These are phyloP conservation scores for Straminergon stramineum DNA, from an alignment of 225 moss, liverwort and hornwort species.

Conservation along the genomic window DNA sequence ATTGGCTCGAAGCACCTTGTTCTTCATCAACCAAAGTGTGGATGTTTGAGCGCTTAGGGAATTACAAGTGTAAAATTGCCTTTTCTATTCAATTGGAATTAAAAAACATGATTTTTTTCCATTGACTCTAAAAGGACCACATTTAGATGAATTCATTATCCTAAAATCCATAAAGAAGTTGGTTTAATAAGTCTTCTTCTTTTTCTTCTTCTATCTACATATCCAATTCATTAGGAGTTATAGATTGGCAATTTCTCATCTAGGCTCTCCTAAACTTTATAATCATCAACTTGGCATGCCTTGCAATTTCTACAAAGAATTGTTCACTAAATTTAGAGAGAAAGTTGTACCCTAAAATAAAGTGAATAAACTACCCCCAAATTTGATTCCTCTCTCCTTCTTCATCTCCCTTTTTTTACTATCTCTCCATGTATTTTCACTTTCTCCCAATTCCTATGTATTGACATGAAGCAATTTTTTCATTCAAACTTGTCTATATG, in stretches of 20 bases:
- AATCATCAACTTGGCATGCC: neutral
- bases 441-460: neutral
- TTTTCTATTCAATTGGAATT: neutral
- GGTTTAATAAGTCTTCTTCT: neutral
- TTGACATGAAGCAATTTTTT: accelerated
- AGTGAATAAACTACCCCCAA: neutral
- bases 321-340: neutral
- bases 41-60: neutral
- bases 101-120: neutral
- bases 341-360: neutral
- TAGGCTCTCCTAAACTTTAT: accelerated
- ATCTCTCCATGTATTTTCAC: neutral
- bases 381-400: neutral
- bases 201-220: neutral
- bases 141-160: no score
- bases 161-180: neutral
- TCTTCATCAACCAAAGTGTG: neutral
- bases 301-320: neutral
- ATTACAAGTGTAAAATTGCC: neutral
- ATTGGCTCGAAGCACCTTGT: neutral
- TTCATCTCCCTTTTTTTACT: neutral
- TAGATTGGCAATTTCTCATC: no score
- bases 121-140: no score
- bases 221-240: neutral
- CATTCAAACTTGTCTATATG: accelerated